These are phyloP conservation scores for Neofusicoccum sp. DNA, from an alignment of 2,329 filamentous ascomycete species.

Conservation along the genomic window DNA sequence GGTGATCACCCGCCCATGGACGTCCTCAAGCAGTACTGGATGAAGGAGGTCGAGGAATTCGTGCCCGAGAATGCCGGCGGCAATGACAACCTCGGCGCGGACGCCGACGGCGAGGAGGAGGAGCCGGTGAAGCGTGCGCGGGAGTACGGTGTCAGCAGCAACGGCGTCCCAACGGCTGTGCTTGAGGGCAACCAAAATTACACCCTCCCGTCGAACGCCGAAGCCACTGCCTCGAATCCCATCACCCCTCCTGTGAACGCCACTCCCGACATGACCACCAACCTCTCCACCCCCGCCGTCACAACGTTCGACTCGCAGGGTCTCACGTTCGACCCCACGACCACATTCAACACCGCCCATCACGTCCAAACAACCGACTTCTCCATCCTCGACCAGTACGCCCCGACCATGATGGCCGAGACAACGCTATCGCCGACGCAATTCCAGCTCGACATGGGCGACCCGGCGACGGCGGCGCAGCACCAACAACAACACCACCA, in stretches of 20 bases:
- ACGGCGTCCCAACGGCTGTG: constrained; percentile 7
- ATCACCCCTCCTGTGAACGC: neutral
- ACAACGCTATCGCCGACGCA: constrained; percentile 4
- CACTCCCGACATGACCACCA: neutral
- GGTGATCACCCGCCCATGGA: constrained; percentile 63
- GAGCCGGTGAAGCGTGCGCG: constrained; percentile 15
- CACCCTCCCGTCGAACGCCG: neutral
- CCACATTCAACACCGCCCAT: constrained; percentile 1
- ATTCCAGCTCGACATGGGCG: constrained; percentile 10
- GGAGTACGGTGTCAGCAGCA: constrained; percentile 5
- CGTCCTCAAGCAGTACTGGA: constrained; percentile 57
- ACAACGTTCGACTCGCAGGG: neutral
- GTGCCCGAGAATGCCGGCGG: constrained; percentile 24
- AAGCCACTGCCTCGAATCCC: neutral
- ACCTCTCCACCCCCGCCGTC: neutral
- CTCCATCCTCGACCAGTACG: constrained; percentile 14
- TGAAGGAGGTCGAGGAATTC: constrained; percentile 55
- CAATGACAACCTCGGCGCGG: neutral
- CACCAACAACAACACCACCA: constrained; percentile 1
- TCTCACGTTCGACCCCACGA: constrained; percentile 8
- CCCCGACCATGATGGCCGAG: constrained; percentile 8
- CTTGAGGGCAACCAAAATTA: constrained; percentile 6
- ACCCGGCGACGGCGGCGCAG: neutral
- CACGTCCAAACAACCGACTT: constrained; percentile 1
- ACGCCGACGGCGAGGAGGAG: constrained; percentile 15